Evolutionary conservation across 2,329 filamentous ascomycete species (phyloP), one percentile per base, ranked within the genome.

Genomic region (Stenocarpella maydis): DNA sequence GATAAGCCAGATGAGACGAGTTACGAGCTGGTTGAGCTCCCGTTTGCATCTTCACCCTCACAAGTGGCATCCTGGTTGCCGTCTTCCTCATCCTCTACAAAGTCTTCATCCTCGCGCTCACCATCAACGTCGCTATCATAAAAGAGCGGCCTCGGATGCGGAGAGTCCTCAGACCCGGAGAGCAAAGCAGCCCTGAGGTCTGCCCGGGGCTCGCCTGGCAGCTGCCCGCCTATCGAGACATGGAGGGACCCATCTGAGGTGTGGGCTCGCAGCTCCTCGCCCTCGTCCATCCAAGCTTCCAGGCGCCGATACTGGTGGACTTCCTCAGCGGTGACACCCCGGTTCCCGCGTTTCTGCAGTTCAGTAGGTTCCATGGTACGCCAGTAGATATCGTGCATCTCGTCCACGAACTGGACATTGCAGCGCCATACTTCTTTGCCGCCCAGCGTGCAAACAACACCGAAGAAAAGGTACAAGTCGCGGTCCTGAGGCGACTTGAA

Each of bases 371-470:
- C 39, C 54, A 60, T 60, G 24, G 17, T 6, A 24, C 45, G 39
- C 17, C 10, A 21, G 39, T 45, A 15, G 10, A 8, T 21, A 9
- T n/a, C 39, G 17, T 60, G 54, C 9, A 60, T 60, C 3, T 60
- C 54, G 24, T 60, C 54, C 37, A 43, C 54, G 6, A 60, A 60
- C 24, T 60, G 39, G 24, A 60, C 39, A 4, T 45, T 60, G 24
- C 54, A 60, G 12, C 54, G 54, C 54, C 39, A 45, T 9, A 60
- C 54, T 31, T 60, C 54, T 31, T 60, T 60, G 19, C 54, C 54
- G 24, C 24, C 54, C 39, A 28, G 24, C 8, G 39, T 60, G 9
- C 17, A n/a, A 17, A 60, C 54, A 31, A 45, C 54, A 28, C 39
- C 17, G 3, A 60, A 60, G 54, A 60, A 60, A 3, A 60, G 39